Evolutionary conservation across 23 red algal species (phyloP).

Genomic region (Pyropia yezoensis): DNA sequence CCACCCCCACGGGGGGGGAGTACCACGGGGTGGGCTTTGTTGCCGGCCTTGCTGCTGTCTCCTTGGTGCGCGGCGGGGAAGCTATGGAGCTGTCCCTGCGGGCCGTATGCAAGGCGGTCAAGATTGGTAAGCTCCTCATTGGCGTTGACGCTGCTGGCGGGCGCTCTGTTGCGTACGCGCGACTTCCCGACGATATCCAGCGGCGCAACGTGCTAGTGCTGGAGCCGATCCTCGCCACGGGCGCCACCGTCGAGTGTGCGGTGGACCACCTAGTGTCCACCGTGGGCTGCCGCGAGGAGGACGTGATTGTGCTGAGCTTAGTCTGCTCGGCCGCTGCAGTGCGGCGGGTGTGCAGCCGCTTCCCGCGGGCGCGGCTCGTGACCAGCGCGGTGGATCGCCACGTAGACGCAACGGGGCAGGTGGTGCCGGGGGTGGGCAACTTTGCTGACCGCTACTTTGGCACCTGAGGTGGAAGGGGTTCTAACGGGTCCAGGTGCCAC

Average conservation of each 20-base stretch:
- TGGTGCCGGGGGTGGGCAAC: constrained; percentile 84
- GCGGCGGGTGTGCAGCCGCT: constrained; percentile 38
- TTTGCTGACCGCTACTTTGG: constrained; percentile 95
- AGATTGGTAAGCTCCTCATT: constrained; percentile 87
- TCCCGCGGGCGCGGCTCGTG: constrained; percentile 56
- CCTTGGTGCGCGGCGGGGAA: constrained; percentile 69
- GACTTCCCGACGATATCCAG: constrained; percentile 35
- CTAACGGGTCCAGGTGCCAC: too few species aligned
- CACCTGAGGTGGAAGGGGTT: too few species aligned
- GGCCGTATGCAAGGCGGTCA: constrained; percentile 64
- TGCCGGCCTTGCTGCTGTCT: constrained; percentile 56
- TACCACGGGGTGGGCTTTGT: constrained; percentile 76
- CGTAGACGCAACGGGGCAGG: constrained; percentile 33
- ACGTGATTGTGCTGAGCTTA: constrained; percentile 63
- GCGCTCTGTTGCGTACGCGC: constrained; percentile 41
- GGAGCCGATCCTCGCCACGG: constrained; percentile 81
- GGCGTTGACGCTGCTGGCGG: constrained; percentile 9
- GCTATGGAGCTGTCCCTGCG: constrained; percentile 81
- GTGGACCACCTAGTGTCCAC: constrained; percentile 34
- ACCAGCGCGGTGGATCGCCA: constrained; percentile 70
- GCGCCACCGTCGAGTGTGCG: constrained; percentile 49
- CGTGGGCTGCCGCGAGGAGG: constrained; percentile 51
- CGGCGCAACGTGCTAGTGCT: constrained; percentile 70
- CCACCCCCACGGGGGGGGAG: constrained; percentile 57
- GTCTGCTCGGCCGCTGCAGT: constrained; percentile 75